Percentiles rank a stretch among this genome's conserved stretches.
Evolutionary conservation across 192 early-diverging fungal genomes (phyloP).

Genomic region (Coemansia reversa): DNA sequence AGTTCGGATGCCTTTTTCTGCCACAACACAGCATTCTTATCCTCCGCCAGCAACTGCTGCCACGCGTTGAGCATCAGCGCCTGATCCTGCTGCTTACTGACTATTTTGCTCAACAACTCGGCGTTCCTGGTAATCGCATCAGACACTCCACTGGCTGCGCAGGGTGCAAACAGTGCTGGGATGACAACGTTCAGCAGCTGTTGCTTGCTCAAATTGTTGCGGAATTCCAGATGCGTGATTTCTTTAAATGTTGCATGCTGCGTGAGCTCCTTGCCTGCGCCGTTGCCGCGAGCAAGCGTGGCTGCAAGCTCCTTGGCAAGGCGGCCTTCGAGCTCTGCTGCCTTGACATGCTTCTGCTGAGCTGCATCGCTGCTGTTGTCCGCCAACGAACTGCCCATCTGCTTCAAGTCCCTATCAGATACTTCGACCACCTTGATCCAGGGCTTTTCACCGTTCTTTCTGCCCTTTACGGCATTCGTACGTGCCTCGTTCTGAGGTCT

Average conservation of each 20-base stretch:
- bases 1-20: conserved; percentile 61
- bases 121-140: conserved; percentile 17
- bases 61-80: conserved; percentile 50
- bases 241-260: conserved; percentile 70
- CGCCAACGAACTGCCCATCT: conserved; percentile 42
- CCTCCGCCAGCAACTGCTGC: conserved; percentile 35
- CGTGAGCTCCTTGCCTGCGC: conserved; percentile 8
- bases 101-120: conserved; percentile 38
- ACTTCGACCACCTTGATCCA: conserved; percentile 51
- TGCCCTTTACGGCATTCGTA: conserved; percentile 5
- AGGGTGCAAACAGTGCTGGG: conserved; percentile 49
- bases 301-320: conserved; percentile 26
- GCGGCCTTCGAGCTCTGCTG: conserved; percentile 32
- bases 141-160: conserved; percentile 27
- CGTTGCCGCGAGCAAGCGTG: conserved; percentile 12
- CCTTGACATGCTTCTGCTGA: conserved; percentile 20
- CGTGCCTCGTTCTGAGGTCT: conserved; percentile 11
- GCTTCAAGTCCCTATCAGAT: conserved; percentile 34
- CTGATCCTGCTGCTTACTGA: conserved; percentile 44
- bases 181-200: conserved; percentile 72
- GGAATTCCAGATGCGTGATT: conserved; percentile 81
- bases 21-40: conserved; percentile 34
- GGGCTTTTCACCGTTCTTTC: conserved; percentile 31
- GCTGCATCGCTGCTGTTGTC: conserved; percentile 13
- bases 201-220: conserved; percentile 75